Base-by-base conservation (phyloP, 164 flowering plant species). In the Malania oleifera region DNA sequence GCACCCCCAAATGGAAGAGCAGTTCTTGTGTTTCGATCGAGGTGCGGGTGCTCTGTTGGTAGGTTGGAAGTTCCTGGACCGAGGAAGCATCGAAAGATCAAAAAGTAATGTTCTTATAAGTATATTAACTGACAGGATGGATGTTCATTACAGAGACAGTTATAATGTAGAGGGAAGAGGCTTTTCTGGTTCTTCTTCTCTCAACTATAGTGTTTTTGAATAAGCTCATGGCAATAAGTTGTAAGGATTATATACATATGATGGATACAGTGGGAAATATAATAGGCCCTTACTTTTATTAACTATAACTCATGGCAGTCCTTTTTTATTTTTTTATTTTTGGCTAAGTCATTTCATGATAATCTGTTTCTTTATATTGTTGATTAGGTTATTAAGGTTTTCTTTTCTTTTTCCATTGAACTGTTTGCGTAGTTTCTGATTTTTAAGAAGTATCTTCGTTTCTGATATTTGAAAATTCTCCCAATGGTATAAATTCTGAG, bases 1-100 rank as follows among this genome's bases (percentile, higher is more conserved):
- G 98, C 98, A 4, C 98, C 96, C 0, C 73, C 72, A 9, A 92
- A 89, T 77, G 98, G 98, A 47, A 77, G 89, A 59, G 95, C 95
- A 1, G 85, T 92, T 44, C 83, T 89, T 28, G 70, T 92, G 40
- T 83, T 86, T 58, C 78, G 86, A 15, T 86, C 85, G 17, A 77
- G 89, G 61, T 91, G 98, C 62, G 98, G 98, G 3, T 91, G 98
- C 54, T 67, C 91, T 49, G 82, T 82, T 62, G 95, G 95, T 27
- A 85, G 80, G 57, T 71, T 91, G 89, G 92, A 85, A 63, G 92
- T 87, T 55, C 77, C 85, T 2, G 98, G 96, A 11, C 78, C 91
- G 1, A 86, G 67, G 71, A 85, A 80, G 78, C 54, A 47, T 41
- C 63, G 79, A 24, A 90, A 82, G 84, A 77, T 81, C 61, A 90